Percentiles rank a stretch among this genome's conserved stretches.
These are phyloP conservation scores for Fraxinus albicans DNA, from an alignment of 305 asterid genomes.

Conservation along the genomic window DNA sequence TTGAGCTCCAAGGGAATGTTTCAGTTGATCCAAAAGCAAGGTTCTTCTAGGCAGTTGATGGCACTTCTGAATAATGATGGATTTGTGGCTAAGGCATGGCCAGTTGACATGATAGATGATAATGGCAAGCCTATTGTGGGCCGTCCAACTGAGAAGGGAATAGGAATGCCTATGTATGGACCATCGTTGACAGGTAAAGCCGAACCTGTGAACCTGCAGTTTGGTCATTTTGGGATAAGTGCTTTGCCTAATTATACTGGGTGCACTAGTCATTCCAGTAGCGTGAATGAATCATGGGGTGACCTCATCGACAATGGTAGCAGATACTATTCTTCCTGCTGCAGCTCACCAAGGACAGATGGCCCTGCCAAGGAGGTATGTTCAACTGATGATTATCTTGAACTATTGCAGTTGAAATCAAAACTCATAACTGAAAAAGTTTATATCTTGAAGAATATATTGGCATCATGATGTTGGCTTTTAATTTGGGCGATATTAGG, in stretches of 20 bases:
- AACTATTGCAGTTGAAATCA: neutral
- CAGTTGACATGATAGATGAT: conserved; percentile 45
- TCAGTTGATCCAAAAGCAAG: conserved; percentile 93
- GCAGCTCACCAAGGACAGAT: conserved; percentile 87
- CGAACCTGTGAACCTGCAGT: conserved; percentile 80
- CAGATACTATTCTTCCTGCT: conserved; percentile 76
- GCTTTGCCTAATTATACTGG: conserved; percentile 92
- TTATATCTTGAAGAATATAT: neutral
- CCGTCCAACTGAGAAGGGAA: conserved; percentile 40
- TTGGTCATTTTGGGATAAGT: conserved; percentile 92
- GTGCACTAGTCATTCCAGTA: conserved; percentile 84
- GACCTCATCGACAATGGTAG: conserved; percentile 85
- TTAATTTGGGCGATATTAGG: neutral
- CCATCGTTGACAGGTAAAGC: conserved; percentile 76
- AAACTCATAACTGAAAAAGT: neutral
- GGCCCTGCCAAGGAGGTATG: conserved; percentile 84
- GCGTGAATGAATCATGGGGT: conserved; percentile 74
- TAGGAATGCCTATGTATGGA: conserved; percentile 78
- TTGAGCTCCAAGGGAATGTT: conserved; percentile 43
- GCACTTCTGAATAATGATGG: conserved; percentile 85
- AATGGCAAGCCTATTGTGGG: conserved; percentile 47
- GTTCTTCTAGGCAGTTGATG: conserved; percentile 80
- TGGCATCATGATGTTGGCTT: neutral
- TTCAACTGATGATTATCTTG: neutral
- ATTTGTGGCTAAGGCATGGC: conserved; percentile 98